Base-by-base conservation (phyloP, 2,329 filamentous ascomycete species). In the Fusarium sp. region DNA sequence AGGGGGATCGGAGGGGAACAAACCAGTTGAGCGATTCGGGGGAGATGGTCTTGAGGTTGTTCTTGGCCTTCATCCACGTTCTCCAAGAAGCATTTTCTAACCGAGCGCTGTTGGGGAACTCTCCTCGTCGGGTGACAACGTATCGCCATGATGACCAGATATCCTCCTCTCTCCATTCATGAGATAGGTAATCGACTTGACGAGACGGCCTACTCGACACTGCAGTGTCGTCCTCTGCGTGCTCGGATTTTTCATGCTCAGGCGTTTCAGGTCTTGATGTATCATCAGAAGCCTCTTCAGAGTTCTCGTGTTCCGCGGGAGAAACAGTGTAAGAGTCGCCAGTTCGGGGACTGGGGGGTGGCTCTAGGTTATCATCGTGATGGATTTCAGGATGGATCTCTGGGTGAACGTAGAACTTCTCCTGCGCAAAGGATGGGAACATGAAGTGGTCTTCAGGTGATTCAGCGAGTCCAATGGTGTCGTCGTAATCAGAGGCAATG, bases 101-200 rank as follows among this genome's bases (percentile, higher is more conserved):
- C 49, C 96, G 86, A 33, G 90, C 91, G 35, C 92, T 88, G 78
- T 98, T 95, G 72, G 89, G 90, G 70, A 97, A 97, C 54, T 93
- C 88, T 63, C 89, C 89, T 73, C 91, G 86, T 74, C 93, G 92
- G 28, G 92, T 91, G 18, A 94, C 90, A 73, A 98, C 93, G 77
- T 97, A 96, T 77, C 94, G 91, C 96, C 96, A 98, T 3, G 95
- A 98, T 8, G 93, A 91, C 94, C 94, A 98, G 26, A 98, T 97
- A 80, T 99, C 95, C 79, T 98, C 94, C 80, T 98, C 94, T 68
- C 88, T 89, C 93, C 95, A 97, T 66, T 95, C 89, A 77, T 98
- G 93, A 20, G 94, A 97, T 46, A 98, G 87, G 77, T 97, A 97
- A 80, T 97, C 94, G n/a, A 97, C 94, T 80, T 97, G 93, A 69